Conservation (phyloP, 2,329 filamentous ascomycete genomes). For the Colletotrichum sp. region DNA sequence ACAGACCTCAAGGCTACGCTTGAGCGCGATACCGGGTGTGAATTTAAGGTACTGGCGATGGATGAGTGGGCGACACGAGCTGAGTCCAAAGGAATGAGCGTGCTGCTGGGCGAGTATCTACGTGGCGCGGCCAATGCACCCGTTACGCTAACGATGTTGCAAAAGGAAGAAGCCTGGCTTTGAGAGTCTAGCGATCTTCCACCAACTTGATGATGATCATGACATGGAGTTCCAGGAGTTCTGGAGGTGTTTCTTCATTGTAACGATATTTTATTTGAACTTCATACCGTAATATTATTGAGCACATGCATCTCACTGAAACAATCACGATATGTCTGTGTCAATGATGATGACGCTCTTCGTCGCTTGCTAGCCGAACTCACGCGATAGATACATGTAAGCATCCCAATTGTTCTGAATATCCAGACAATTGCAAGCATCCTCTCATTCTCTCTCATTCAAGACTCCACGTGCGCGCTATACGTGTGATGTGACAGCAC, state of each 20-base stretch:
- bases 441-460: neutral
- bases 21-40: neutral
- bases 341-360: neutral
- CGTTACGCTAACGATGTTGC: neutral
- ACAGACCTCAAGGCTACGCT: neutral
- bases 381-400: neutral
- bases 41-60: neutral
- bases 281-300: neutral
- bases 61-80: neutral
- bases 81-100: neutral
- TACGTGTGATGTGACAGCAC: rapidly evolving
- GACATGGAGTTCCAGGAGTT: neutral
- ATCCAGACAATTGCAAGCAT: neutral
- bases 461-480: rapidly evolving
- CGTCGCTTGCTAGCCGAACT: neutral
- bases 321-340: neutral
- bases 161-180: neutral
- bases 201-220: neutral
- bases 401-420: neutral
- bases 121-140: neutral
- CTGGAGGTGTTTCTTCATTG: neutral
- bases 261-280: neutral
- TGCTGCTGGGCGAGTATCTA: neutral
- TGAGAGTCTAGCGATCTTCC: neutral
- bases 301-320: rapidly evolving